Evolutionary conservation across 129 eudicot species (phyloP).

Genomic region (Solidago caesia): DNA sequence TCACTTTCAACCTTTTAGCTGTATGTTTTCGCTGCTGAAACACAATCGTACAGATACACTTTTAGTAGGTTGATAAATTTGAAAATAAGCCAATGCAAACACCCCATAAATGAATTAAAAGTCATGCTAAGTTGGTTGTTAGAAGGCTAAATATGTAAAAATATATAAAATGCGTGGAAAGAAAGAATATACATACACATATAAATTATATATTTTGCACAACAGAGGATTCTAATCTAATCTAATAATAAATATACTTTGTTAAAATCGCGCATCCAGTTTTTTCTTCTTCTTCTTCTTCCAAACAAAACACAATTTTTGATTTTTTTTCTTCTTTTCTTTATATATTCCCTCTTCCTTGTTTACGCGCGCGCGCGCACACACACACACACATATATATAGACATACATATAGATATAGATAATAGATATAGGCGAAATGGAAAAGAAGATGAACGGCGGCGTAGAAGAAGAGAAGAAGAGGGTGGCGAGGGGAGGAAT

Average conservation of each 20-base stretch:
- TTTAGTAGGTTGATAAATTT: too few species aligned
- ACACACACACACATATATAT: not conserved
- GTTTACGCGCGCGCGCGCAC: not conserved
- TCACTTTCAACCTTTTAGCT: too few species aligned
- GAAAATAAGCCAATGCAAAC: too few species aligned
- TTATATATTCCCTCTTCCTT: not conserved
- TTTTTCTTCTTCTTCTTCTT: constrained; percentile 18
- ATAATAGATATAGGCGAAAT: not conserved
- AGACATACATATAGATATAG: not conserved
- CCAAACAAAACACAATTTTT: not conserved
- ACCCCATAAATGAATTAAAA: not conserved
- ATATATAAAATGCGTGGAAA: not conserved
- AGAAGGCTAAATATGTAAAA: constrained; percentile 5
- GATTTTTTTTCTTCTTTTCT: not conserved
- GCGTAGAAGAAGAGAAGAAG: constrained; percentile 22
- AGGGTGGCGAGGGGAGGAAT: not conserved
- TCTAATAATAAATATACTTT: not conserved
- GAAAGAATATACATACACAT: not conserved
- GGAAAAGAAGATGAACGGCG: constrained; percentile 37
- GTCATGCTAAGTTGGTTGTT: not conserved
- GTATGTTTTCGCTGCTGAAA: too few species aligned
- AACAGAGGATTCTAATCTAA: not conserved
- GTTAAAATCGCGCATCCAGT: not conserved
- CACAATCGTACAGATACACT: too few species aligned
- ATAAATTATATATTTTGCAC: not conserved